Evolutionary conservation across 2,329 filamentous ascomycete species (phyloP), one percentile per base, ranked within the genome.

Genomic region (Colletotrichum neosansevieriae): DNA sequence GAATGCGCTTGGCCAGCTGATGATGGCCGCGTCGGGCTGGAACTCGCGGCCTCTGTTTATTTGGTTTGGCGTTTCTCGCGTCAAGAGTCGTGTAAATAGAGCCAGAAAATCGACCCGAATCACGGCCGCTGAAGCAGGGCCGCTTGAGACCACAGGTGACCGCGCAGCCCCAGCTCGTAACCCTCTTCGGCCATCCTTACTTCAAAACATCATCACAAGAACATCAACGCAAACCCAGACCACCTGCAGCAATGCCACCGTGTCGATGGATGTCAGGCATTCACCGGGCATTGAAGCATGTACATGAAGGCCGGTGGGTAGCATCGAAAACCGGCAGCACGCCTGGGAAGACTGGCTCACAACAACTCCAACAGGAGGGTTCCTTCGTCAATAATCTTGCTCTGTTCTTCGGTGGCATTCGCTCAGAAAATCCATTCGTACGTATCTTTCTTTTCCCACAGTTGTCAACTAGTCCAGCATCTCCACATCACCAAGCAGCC

Each of bases 401-500:
- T 24, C 4, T 24, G 29, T 29, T 7, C 29, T 29, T 29, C 29
- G 29, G 29, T 29, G 29, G 6, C 29, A 29, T 29, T 50, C 29
- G 21, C 21, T 15, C 29, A 10, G 47, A n/a, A 50, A 50, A 24
- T 24, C 24, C 4, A 21, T 19, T n/a, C 12, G 7, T n/a, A 24
- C 32, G 11, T 1, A 17, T 51, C 49, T 6, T 51, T n/a, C n/a
- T 51, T 12, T 13, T 36, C 19, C 29, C 29, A 29, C 29, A 32
- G n/a, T 58, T 36, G 56, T 42, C 56, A 47, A 58, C 42, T 15
- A 34, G 24, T 51, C n/a, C 49, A 24, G 6, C 24, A 58, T 45
- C 56, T 58, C 56, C 56, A 58, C 56, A 45, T 58, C 53, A 50
- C 17, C 42, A 34, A 56, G 50, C 58, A 56, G 42, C 36, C 11